These are phyloP conservation scores for Acmispon strigosus DNA, from an alignment of 306 rosid species.

Conservation along the genomic window DNA sequence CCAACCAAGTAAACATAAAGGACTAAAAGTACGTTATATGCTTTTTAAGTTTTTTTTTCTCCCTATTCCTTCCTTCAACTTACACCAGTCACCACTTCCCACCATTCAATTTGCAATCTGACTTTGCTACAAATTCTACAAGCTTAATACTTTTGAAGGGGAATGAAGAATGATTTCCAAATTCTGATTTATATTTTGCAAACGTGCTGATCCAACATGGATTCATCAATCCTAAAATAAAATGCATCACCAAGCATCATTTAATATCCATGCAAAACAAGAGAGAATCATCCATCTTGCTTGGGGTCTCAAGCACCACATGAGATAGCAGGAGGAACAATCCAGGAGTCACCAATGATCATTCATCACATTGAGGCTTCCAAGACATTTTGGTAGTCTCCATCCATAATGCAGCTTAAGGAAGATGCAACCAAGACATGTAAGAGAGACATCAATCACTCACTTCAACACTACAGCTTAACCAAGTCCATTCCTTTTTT, in stretches of 20 bases:
- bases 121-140: too few species aligned
- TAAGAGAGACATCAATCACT: neutral
- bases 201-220: neutral
- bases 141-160: too few species aligned
- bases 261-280: neutral
- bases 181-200: too few species aligned
- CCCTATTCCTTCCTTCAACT: neutral
- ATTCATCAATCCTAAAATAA: neutral
- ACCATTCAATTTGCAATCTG: neutral
- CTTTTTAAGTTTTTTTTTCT: neutral
- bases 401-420: neutral
- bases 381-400: neutral
- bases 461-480: neutral
- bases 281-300: neutral
- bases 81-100: neutral
- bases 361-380: neutral
- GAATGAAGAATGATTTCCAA: too few species aligned
- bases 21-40: neutral
- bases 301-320: neutral
- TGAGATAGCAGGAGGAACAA: neutral
- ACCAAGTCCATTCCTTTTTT: neutral
- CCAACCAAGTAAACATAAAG: too few species aligned
- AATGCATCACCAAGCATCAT: neutral
- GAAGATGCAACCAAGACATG: constrained; percentile 2
- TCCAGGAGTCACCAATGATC: neutral